Percentiles rank a stretch among this genome's conserved stretches.
Conservation (phyloP, 768 basidiomycete genomes). For the Lactarius psammicola region DNA sequence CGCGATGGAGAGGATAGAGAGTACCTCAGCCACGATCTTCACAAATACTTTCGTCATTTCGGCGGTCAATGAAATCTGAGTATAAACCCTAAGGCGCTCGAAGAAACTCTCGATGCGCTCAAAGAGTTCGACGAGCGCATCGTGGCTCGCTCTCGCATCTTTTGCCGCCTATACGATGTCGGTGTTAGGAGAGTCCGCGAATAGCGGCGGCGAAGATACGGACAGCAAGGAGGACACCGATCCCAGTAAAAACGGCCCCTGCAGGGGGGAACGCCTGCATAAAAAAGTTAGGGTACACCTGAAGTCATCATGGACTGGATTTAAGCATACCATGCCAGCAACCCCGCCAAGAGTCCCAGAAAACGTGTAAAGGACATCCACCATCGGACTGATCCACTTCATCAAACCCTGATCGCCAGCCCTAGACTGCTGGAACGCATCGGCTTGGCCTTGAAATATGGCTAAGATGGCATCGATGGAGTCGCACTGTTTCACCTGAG, state of each 20-base stretch:
- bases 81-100: constrained; percentile 4
- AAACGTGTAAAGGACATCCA: constrained; percentile 5
- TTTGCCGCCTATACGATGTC: background rate
- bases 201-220: background rate
- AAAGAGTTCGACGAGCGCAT: constrained; percentile 5
- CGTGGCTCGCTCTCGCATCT: background rate
- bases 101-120: background rate
- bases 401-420: background rate
- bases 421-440: background rate
- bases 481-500: background rate
- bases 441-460: background rate
- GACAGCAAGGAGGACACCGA: constrained; percentile 8
- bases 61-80: background rate
- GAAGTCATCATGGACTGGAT: rapidly evolving
- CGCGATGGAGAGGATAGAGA: constrained; percentile 7
- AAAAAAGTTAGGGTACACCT: background rate
- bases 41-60: constrained; percentile 4
- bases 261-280: background rate
- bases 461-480: background rate
- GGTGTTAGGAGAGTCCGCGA: background rate
- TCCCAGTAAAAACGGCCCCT: background rate
- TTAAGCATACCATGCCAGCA: background rate
- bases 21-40: constrained; percentile 4
- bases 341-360: background rate
- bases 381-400: constrained; percentile 1